These are phyloP conservation scores for Penicillium sp. DNA, from an alignment of 2,329 filamentous ascomycete species.

Conservation along the genomic window DNA sequence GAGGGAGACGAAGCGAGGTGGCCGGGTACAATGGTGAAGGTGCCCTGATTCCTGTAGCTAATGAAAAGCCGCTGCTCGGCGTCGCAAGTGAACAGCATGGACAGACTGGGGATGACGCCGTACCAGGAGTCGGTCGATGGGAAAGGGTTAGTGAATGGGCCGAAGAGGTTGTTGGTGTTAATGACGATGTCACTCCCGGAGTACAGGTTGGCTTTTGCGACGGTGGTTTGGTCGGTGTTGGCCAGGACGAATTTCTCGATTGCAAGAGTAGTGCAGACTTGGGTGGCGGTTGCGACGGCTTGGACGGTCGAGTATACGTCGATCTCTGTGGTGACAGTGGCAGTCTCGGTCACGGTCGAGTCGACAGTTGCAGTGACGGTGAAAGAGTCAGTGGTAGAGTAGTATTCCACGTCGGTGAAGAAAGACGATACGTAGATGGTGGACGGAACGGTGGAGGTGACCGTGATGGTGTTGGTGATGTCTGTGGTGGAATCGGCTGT, in stretches of 20 bases:
- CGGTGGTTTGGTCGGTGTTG: not conserved
- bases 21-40: not conserved
- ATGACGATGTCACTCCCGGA: not conserved
- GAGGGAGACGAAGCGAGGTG: not conserved
- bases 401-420: not conserved
- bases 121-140: not conserved
- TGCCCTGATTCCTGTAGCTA: not conserved
- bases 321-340: not conserved
- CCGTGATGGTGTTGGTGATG: not conserved
- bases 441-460: not conserved
- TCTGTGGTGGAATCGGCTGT: not conserved
- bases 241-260: not conserved
- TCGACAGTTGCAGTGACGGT: not conserved
- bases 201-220: not conserved
- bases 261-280: not conserved
- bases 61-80: not conserved
- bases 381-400: not conserved
- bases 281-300: not conserved
- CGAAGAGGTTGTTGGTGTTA: not conserved
- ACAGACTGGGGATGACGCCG: not conserved
- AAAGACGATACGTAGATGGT: not conserved
- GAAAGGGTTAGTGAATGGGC: not conserved
- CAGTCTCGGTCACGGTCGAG: not conserved
- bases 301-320: not conserved
- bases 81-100: not conserved